Percentiles rank a stretch among this genome's conserved stretches.
These are phyloP conservation scores for Trypanosoma cruzi DNA, from an alignment of 208 protist genomes.

Conservation along the genomic window DNA sequence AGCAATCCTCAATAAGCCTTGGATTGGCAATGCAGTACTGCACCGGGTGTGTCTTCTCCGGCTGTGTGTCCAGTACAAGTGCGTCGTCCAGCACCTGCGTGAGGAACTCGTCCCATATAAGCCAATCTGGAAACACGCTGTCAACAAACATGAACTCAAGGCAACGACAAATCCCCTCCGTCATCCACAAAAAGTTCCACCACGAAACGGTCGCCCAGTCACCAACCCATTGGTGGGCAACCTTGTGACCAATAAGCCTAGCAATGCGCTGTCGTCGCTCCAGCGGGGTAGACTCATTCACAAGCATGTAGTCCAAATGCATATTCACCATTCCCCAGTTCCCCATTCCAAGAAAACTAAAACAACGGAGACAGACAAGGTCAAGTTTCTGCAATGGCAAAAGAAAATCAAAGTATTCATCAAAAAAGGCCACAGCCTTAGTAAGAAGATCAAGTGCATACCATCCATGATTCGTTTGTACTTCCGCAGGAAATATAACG, in stretches of 20 bases:
- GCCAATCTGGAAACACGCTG: constrained; percentile 80
- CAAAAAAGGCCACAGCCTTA: constrained; percentile 83
- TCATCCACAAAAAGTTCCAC: constrained; percentile 97
- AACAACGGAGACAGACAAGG: constrained; percentile 44
- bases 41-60: constrained; percentile 46
- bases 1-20: constrained; percentile 41
- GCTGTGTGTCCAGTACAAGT: constrained; percentile 40
- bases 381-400: constrained; percentile 95
- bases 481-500: constrained; percentile 49
- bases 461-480: constrained; percentile 38
- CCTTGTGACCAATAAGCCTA: constrained; percentile 93
- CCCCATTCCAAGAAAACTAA: constrained; percentile 72
- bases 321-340: constrained; percentile 94
- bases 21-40: constrained; percentile 38
- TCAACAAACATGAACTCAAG: constrained; percentile 89
- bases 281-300: constrained; percentile 48
- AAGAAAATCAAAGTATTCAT: constrained; percentile 83
- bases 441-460: constrained; percentile 93
- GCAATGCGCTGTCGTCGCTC: constrained; percentile 80
- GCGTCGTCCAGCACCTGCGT: constrained; percentile 42
- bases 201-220: constrained; percentile 94
- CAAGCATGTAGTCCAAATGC: constrained; percentile 65
- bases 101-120: constrained; percentile 75
- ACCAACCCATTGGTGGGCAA: constrained; percentile 95
- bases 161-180: constrained; percentile 97